Percentiles rank a stretch among this genome's conserved stretches.
Evolutionary conservation across 768 basidiomycete genomes (phyloP).

Genomic region (Lentinus tigrinus): DNA sequence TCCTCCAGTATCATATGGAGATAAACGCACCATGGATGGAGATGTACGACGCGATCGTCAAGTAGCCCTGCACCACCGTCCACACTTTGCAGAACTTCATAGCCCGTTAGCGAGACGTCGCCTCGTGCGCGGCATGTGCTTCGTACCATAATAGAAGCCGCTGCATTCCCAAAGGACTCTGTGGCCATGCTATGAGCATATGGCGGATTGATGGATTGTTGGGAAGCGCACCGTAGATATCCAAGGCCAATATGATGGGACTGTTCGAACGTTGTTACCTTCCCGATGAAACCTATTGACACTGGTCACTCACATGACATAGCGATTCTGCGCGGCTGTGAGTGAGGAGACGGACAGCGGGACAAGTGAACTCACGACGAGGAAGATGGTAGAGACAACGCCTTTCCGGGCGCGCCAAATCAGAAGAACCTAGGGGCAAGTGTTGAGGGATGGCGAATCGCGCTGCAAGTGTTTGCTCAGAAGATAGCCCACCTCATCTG

Average conservation of each 20-base stretch:
- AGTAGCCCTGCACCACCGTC: conserved; percentile 26
- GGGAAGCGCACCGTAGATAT: conserved; percentile 23
- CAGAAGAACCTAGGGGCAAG: conserved; percentile 16
- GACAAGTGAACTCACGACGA: conserved; percentile 20
- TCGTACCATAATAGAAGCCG: conserved; percentile 15
- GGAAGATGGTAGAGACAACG: conserved; percentile 26
- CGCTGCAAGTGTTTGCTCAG: neutral
- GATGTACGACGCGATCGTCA: conserved; percentile 29
- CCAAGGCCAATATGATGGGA: conserved; percentile 24
- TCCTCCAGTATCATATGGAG: neutral
- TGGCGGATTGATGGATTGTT: neutral
- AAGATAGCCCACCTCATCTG: conserved; percentile 21
- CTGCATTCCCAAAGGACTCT: conserved; percentile 22
- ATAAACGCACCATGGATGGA: conserved; percentile 24
- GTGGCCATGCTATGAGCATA: neutral
- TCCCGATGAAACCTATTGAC: neutral
- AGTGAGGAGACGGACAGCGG: neutral
- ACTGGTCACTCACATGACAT: conserved; percentile 22
- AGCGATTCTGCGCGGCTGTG: conserved; percentile 24
- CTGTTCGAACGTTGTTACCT: neutral
- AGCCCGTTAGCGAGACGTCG: neutral
- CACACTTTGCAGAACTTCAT: conserved; percentile 27
- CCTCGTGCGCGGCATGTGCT: neutral
- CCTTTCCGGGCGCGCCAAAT: conserved; percentile 25
- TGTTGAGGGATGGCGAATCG: neutral